phyloP scores from a whole-genome alignment of 352 stramenopile genomes.

The Phytopythium litorale region DNA sequence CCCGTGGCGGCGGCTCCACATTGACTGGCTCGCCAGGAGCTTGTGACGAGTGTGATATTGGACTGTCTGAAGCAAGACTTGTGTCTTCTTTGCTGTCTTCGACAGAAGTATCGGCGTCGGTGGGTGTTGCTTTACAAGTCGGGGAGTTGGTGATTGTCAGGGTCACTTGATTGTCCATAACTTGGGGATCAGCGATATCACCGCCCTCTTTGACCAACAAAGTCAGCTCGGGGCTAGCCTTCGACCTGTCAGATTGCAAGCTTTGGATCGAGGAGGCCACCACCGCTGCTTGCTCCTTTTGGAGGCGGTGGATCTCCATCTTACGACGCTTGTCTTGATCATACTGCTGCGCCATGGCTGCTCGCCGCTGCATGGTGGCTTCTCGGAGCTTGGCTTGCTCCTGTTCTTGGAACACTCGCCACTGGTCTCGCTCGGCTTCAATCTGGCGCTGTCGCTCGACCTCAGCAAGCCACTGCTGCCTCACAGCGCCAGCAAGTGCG shows the following conservation, averaged over 20 bases:
- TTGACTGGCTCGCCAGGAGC: not conserved
- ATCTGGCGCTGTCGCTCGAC: constrained; percentile 43
- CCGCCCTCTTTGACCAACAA: not conserved
- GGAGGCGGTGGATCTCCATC: constrained; percentile 63
- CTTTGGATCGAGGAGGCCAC: constrained; percentile 11
- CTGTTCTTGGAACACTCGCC: constrained; percentile 46
- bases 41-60: not conserved
- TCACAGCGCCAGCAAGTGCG: constrained; percentile 24
- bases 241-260: not conserved
- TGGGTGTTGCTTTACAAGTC: not conserved
- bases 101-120: not conserved
- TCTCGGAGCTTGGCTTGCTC: constrained; percentile 49
- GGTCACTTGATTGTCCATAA: not conserved
- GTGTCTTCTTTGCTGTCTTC: not conserved
- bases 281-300: constrained; percentile 41
- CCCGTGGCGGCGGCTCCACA: not conserved
- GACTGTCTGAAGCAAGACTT: not conserved
- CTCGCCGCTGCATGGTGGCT: constrained; percentile 39
- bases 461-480: constrained; percentile 34
- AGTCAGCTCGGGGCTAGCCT: not conserved
- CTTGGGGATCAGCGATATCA: not conserved
- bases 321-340: constrained; percentile 56
- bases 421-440: constrained; percentile 52
- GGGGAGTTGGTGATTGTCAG: not conserved
- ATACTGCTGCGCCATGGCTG: constrained; percentile 57